Evolutionary conservation across 2,329 filamentous ascomycete species (phyloP), one percentile per base, ranked within the genome.

Genomic region (Neoscytalidium dimidiatum): DNA sequence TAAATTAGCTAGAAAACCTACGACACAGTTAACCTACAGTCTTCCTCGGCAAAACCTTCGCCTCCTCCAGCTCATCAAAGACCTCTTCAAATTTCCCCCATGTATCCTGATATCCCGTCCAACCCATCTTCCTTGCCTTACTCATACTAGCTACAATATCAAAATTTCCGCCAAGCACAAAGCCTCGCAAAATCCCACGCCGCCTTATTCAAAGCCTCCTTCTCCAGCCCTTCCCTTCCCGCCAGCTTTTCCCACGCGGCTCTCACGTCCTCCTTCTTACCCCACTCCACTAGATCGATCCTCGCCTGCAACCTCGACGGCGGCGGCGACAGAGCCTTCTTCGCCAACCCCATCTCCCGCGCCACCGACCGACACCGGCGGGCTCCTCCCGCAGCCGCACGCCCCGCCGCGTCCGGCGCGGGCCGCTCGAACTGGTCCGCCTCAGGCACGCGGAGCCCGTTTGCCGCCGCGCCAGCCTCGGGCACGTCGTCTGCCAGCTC

Each of bases 111-210:
- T 73, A 80, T 0, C 79, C 81, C 0, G 71, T 78, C 77, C 78
- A 84, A 0, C 82, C 81, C 19, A 75, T 69, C 66, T 76, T 77
- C 61, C 82, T 74, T 4, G 81, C 81, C 70, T 83, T 83, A 57
- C 73, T 81, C 77, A 83, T 81, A 62, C 74, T 79, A 48, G 78
- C 69, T 1, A 81, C 76, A 5, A 79, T 51, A 68, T 78, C 75
- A 64, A 76, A 83, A 46, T 77, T 74, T 33, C 81, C 69, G 0
- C 81, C 80, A 28, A 83, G 69, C 3, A 79, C 77, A 68, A 82
- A 80, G n/a, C 6, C 75, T 78, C 60, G 80, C 67, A 62, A 80
- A 82, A 1, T 66, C 72, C 80, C 81, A 83, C 0, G 81, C 83
- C 1, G 79, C 81, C 65, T 79, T 78, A 4, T 79, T 77, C 66